phyloP scores from a whole-genome alignment of 2,329 filamentous ascomycete species.

The Albophoma yamanashiensis region DNA sequence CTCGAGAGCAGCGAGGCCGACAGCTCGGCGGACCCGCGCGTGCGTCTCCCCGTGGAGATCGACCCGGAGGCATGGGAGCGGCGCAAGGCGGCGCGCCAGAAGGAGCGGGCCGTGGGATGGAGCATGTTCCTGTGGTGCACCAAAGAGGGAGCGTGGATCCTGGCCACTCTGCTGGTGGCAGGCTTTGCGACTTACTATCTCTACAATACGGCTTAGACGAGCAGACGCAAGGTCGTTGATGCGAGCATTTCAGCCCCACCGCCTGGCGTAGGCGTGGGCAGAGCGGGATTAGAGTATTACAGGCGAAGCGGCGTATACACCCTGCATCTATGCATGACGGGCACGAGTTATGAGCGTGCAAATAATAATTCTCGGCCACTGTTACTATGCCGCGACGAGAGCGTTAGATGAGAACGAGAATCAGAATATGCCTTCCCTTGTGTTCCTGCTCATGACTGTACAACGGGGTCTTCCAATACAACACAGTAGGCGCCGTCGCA shows the following conservation, averaged over 20 bases:
- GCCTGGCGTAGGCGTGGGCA: neutral
- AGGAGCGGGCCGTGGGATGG: constrained; percentile 40
- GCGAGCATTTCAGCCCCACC: neutral
- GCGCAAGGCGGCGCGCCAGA: constrained; percentile 32
- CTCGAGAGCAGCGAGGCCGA: constrained; percentile 1
- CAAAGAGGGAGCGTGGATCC: constrained; percentile 33
- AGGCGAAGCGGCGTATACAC: neutral
- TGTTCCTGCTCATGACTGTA: neutral
- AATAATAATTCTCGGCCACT: neutral
- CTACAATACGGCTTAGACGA: constrained; percentile 7
- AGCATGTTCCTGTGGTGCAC: constrained; percentile 45
- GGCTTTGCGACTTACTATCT: constrained; percentile 36
- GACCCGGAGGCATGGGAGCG: constrained; percentile 45
- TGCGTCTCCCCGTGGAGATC: constrained; percentile 37
- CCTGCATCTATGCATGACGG: neutral
- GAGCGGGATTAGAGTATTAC: neutral
- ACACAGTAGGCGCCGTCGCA: neutral
- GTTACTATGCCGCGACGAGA: neutral
- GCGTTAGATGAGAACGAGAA: neutral
- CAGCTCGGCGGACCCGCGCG: constrained; percentile 28
- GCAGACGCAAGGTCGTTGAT: neutral
- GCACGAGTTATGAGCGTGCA: neutral
- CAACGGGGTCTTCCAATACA: neutral
- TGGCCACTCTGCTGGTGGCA: constrained; percentile 31
- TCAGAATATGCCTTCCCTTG: neutral